Percentiles rank a stretch among this genome's conserved stretches.
These are phyloP conservation scores for Aureobasidium uvarum DNA, from an alignment of 2,329 filamentous ascomycete species.

Conservation along the genomic window DNA sequence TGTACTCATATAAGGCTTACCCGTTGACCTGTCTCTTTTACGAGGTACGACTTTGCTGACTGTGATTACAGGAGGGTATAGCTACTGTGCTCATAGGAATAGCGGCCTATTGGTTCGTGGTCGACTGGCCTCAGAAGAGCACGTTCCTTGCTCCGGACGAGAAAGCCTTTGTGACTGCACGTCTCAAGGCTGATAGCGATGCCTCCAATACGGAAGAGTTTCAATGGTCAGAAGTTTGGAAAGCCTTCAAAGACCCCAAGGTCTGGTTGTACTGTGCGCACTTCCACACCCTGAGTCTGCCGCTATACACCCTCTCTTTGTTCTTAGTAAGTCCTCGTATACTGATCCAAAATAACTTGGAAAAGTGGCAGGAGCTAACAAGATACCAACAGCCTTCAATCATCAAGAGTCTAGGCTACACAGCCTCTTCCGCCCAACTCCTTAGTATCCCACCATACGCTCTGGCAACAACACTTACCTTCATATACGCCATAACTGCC, in stretches of 20 bases:
- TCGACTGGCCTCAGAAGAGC: slow-evolving; percentile 54
- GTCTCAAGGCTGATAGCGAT: slow-evolving; percentile 67
- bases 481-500: slow-evolving; percentile 59
- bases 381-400: slow-evolving; percentile 53
- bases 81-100: slow-evolving; percentile 56
- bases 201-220: slow-evolving; percentile 67
- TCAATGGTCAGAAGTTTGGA: slow-evolving; percentile 62
- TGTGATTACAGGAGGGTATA: slow-evolving; percentile 55
- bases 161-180: slow-evolving; percentile 58
- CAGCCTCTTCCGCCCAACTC: slow-evolving; percentile 48
- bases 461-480: slow-evolving; percentile 54
- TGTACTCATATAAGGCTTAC: no score
- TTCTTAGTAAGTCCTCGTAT: slow-evolving; percentile 43
- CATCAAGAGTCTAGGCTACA: slow-evolving; percentile 63
- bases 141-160: slow-evolving; percentile 58
- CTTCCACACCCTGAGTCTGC: slow-evolving; percentile 70
- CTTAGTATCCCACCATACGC: slow-evolving; percentile 42
- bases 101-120: slow-evolving; percentile 55
- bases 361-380: slow-evolving; percentile 1
- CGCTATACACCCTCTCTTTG: slow-evolving; percentile 48
- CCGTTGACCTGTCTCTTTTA: no score
- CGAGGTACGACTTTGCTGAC: not conserved
- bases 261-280: slow-evolving; percentile 70
- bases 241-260: slow-evolving; percentile 65
- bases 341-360: not conserved